These are phyloP conservation scores for Lagenidium sp. DNA, from an alignment of 352 stramenopile genomes.

Conservation along the genomic window DNA sequence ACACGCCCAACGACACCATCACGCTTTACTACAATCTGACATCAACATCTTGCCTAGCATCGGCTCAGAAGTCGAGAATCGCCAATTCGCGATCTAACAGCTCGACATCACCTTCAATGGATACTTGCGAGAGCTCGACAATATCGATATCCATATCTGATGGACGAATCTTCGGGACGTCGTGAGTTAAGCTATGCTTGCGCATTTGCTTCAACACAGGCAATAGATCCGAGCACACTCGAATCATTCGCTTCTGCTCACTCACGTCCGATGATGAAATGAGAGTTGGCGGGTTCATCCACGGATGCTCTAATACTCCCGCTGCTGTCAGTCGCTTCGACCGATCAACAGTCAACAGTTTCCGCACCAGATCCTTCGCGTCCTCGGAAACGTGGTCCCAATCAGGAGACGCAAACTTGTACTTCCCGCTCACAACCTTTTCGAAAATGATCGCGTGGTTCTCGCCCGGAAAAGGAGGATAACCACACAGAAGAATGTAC, in stretches of 20 bases:
- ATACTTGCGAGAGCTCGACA: constrained; percentile 38
- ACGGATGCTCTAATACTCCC: constrained; percentile 64
- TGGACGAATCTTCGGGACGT: constrained; percentile 53
- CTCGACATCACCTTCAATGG: constrained; percentile 50
- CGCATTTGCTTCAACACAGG: constrained; percentile 67
- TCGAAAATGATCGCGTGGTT: constrained; percentile 67
- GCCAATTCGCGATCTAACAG: constrained; percentile 57
- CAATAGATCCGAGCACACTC: constrained; percentile 46
- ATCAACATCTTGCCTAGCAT: no score
- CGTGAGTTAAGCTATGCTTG: constrained; percentile 61
- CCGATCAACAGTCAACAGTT: constrained; percentile 88
- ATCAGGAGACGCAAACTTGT: constrained; percentile 87
- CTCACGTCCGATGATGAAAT: constrained; percentile 17
- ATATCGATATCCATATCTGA: constrained; percentile 72
- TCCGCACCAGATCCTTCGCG: constrained; percentile 94
- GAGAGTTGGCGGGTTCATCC: constrained; percentile 46
- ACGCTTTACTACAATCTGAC: no score
- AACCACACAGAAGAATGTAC: constrained; percentile 93
- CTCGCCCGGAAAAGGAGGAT: constrained; percentile 75
- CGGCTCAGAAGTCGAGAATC: constrained; percentile 37
- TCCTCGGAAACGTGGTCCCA: constrained; percentile 93
- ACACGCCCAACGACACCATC: no score
- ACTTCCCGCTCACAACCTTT: constrained; percentile 76
- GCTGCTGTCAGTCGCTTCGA: constrained; percentile 53
- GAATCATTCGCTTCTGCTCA: constrained; percentile 14